A percentile compares a stretch with the other conserved stretches of the same genome.
phyloP scores from a whole-genome alignment of 768 basidiomycete genomes.

The Dendrothele bispora region DNA sequence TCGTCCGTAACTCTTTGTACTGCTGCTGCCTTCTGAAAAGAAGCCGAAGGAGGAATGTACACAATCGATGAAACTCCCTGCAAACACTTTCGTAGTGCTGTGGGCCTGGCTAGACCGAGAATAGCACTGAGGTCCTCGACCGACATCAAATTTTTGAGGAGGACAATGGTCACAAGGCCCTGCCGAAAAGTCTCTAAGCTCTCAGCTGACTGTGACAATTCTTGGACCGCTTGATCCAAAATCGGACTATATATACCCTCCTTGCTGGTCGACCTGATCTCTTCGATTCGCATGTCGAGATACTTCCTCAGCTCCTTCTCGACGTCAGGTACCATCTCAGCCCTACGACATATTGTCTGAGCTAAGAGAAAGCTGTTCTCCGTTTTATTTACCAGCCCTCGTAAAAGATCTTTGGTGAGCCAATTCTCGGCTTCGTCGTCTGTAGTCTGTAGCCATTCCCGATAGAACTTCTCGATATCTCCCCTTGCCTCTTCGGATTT shows the following conservation, averaged over 20 bases:
- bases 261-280: background rate
- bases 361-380: background rate
- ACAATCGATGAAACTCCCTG: background rate
- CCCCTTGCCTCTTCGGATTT: background rate
- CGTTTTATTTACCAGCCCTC: background rate
- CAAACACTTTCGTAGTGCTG: background rate
- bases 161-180: background rate
- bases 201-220: background rate
- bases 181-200: background rate
- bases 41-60: background rate
- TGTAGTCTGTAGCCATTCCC: background rate
- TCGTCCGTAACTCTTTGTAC: background rate
- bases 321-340: too few species aligned
- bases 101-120: background rate
- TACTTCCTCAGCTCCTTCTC: background rate
- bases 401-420: background rate
- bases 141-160: background rate
- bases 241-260: background rate
- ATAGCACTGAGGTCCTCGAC: background rate
- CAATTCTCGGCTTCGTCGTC: background rate
- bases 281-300: background rate
- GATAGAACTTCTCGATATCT: background rate
- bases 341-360: slow-evolving; percentile 1
- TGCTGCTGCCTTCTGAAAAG: background rate
- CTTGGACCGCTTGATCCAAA: background rate